phyloP scores from a whole-genome alignment of 2,329 filamentous ascomycete species.

The Fusarium devonianum region DNA sequence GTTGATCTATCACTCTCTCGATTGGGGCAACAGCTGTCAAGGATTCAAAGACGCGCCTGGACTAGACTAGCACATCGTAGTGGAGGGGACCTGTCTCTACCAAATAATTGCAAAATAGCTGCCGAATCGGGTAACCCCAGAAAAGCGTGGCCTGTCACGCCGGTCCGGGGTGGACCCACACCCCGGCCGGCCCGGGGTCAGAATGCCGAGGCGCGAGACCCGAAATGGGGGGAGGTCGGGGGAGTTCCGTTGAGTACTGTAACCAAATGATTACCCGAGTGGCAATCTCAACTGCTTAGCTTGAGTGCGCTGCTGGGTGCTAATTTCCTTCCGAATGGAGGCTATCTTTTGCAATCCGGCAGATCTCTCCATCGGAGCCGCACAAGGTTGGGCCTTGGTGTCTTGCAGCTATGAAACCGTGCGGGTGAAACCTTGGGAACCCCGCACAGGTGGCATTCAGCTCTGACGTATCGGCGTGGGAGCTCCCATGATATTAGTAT shows the following conservation, averaged over 20 bases:
- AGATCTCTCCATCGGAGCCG: no score
- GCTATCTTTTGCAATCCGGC: no score
- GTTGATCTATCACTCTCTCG: no score
- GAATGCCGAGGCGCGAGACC: neutral
- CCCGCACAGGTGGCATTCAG: neutral
- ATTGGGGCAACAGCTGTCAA: no score
- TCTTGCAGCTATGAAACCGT: no score
- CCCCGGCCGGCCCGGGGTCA: constrained; percentile 12
- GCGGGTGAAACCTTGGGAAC: neutral
- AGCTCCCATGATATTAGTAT: constrained; percentile 8
- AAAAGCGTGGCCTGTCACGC: neutral
- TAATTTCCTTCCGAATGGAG: no score
- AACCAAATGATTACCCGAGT: no score
- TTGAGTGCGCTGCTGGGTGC: no score
- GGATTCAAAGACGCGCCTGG: no score
- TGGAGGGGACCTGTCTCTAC: neutral
- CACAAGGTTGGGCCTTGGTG: no score
- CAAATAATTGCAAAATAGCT: constrained; percentile 17
- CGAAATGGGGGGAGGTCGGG: neutral
- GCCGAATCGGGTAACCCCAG: constrained; percentile 20
- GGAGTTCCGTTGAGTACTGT: no score
- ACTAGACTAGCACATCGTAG: neutral
- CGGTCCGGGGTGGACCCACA: constrained; percentile 8
- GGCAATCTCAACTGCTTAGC: no score
- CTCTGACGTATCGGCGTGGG: neutral